Percentiles rank a stretch among this genome's conserved stretches.
phyloP scores from a whole-genome alignment of 2,329 filamentous ascomycete genomes.

The Xylariaceae sp. region DNA sequence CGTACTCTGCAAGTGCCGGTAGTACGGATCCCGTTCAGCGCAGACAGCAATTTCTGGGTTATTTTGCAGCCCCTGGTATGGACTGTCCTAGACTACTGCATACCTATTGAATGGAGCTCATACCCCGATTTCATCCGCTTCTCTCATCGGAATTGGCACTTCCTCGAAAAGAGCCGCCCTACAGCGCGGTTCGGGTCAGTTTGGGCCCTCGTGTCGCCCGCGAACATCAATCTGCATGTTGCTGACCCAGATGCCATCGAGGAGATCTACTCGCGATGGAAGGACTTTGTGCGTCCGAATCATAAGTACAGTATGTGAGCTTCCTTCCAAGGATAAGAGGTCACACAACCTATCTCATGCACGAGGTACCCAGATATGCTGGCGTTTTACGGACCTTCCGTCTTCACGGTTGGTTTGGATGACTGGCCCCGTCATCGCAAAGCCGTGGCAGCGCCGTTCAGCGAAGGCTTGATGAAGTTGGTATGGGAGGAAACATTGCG shows the following conservation, averaged over 20 bases:
- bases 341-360: background rate
- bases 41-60: conserved; percentile 35
- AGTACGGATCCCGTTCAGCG: conserved; percentile 34
- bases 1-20: conserved; percentile 29
- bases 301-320: conserved; percentile 28
- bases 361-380: conserved; percentile 15
- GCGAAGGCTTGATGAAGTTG: conserved; percentile 38
- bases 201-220: conserved; percentile 37
- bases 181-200: conserved; percentile 32
- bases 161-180: conserved; percentile 20
- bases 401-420: conserved; percentile 39
- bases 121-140: conserved; percentile 37
- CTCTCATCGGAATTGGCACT: conserved; percentile 36
- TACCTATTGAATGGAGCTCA: conserved; percentile 33
- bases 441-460: conserved; percentile 38
- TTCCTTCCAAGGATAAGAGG: background rate
- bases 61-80: conserved; percentile 34
- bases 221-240: conserved; percentile 31
- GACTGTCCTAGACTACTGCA: conserved; percentile 26
- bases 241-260: conserved; percentile 34
- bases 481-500: conserved; percentile 40
- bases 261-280: conserved; percentile 31
- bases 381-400: conserved; percentile 39
- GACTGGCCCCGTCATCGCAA: conserved; percentile 43
- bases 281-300: conserved; percentile 35